Conservation (phyloP, 495 filamentous ascomycete genomes). For the Aspergillus incahuasiensis region DNA sequence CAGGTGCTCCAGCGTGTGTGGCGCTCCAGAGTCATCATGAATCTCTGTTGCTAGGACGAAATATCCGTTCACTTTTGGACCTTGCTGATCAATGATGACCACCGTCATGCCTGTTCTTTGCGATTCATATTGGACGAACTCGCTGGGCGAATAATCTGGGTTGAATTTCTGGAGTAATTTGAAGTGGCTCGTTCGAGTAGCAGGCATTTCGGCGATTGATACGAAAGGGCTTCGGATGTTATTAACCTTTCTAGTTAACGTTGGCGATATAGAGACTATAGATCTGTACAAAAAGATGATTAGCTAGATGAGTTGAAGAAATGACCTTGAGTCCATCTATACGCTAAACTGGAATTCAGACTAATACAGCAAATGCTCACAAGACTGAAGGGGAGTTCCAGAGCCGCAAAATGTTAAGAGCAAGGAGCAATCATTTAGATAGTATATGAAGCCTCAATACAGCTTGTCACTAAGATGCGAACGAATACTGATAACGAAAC, state of each 20-base stretch:
- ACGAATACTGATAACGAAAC: neutral
- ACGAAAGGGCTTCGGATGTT: constrained; percentile 10
- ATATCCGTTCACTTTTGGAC: constrained; percentile 90
- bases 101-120: constrained; percentile 89
- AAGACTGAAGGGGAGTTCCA: neutral
- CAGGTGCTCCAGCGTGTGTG: constrained; percentile 94
- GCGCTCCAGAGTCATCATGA: constrained; percentile 90
- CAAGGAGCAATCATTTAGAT: neutral
- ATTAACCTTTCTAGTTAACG: constrained; percentile 9
- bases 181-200: constrained; percentile 54
- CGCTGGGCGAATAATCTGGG: constrained; percentile 79
- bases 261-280: constrained; percentile 15
- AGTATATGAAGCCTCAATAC: neutral
- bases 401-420: too few relatives aligned
- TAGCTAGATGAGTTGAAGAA: neutral
- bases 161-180: constrained; percentile 78
- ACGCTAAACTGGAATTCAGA: neutral
- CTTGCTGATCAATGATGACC: constrained; percentile 83
- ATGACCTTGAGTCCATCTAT: neutral
- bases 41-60: constrained; percentile 97
- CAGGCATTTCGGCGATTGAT: constrained; percentile 37
- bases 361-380: neutral
- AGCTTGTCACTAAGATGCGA: neutral
- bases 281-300: constrained; percentile 4
- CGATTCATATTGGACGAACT: constrained; percentile 83